A percentile compares a stretch with the other conserved stretches of the same genome.
phyloP scores from a whole-genome alignment of 345 rosid genomes.

The Microcos paniculata region DNA sequence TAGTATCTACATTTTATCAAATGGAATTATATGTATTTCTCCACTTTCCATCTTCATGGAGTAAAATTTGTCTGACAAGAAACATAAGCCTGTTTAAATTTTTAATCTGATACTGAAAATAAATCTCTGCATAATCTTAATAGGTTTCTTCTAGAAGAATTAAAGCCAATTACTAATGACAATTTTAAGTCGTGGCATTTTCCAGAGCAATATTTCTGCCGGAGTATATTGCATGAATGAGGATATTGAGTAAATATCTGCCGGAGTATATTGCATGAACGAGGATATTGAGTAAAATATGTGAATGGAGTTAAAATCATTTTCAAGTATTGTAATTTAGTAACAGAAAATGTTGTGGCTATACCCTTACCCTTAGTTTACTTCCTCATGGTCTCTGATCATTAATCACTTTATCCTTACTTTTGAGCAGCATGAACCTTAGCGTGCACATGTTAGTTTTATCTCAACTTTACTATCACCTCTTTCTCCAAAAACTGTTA shows the following conservation, averaged over 20 bases:
- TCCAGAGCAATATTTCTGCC: neutral
- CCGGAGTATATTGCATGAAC: neutral
- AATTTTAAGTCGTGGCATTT: neutral
- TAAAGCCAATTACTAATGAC: too few relatives aligned
- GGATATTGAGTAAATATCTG: neutral
- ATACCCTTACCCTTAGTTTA: neutral
- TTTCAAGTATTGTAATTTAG: too few relatives aligned
- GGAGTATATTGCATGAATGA: neutral
- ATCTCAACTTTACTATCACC: neutral
- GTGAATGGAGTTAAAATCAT: neutral
- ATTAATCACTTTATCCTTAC: neutral
- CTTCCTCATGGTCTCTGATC: neutral
- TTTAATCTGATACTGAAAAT: too few relatives aligned
- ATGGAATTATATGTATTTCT: too few relatives aligned
- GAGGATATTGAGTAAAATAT: neutral
- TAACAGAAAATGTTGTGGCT: neutral
- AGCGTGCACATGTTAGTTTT: neutral
- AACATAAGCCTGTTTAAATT: too few relatives aligned
- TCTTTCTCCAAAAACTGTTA: neutral
- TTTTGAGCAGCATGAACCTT: neutral
- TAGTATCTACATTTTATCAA: too few relatives aligned
- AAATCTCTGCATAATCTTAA: too few relatives aligned
- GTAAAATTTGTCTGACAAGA: too few relatives aligned
- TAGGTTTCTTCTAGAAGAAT: too few relatives aligned
- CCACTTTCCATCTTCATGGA: too few relatives aligned